Conservation (phyloP, 2,329 filamentous ascomycete species). For the Sarocladium oryzae region DNA sequence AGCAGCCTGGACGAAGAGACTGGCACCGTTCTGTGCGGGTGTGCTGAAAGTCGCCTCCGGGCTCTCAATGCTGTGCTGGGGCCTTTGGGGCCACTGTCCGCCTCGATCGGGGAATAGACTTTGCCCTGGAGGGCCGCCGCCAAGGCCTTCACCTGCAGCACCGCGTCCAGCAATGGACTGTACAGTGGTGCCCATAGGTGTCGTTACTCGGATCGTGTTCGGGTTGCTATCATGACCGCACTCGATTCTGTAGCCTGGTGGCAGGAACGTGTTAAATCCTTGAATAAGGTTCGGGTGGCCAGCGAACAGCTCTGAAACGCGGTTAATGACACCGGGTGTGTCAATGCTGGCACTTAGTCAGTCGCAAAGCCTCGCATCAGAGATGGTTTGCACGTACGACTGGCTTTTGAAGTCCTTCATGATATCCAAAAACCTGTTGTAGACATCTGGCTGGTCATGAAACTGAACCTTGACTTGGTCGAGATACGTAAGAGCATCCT, state of each 20-base stretch:
- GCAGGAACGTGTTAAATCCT: conserved; percentile 96
- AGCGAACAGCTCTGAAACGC: conserved; percentile 91
- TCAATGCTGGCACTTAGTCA: conserved; percentile 64
- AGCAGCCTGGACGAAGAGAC: conserved; percentile 38
- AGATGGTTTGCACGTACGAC: conserved; percentile 53
- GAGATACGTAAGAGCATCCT: conserved; percentile 83
- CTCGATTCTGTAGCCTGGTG: conserved; percentile 92
- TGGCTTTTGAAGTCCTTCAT: conserved; percentile 99
- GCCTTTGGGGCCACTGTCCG: conserved; percentile 47
- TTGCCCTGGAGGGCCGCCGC: conserved; percentile 30
- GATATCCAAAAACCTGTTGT: conserved; percentile 93
- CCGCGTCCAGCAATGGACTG: conserved; percentile 66
- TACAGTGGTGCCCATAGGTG: conserved; percentile 94
- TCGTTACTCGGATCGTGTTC: conserved; percentile 93
- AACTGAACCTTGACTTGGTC: conserved; percentile 99
- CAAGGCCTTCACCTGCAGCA: conserved; percentile 31
- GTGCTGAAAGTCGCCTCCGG: conserved; percentile 57
- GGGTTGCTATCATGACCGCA: conserved; percentile 91
- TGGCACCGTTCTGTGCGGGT: conserved; percentile 44
- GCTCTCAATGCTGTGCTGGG: conserved; percentile 54
- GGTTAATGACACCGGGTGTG: conserved; percentile 93
- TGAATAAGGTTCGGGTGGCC: conserved; percentile 94
- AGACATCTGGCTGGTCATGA: conserved; percentile 92
- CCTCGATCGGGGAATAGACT: conserved; percentile 41
- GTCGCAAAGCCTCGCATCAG: conserved; percentile 5